Evolutionary conservation across 129 eudicot species (phyloP).

Genomic region (Pseudognaphalium luteoalbum): DNA sequence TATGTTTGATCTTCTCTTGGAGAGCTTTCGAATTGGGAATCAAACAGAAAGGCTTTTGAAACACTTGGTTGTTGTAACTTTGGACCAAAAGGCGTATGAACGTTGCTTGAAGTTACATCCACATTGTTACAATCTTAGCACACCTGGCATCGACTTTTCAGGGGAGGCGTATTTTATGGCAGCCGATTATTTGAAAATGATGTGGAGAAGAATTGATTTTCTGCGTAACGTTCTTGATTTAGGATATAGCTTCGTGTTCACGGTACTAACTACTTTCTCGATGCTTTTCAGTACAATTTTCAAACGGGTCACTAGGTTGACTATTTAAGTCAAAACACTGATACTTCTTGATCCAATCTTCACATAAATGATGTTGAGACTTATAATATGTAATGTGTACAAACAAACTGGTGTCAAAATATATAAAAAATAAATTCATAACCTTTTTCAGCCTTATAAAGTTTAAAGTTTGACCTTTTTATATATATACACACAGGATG

Average conservation of each 20-base stretch:
- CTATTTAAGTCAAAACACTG: not conserved
- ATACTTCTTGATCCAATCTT: not conserved
- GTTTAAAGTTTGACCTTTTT: not conserved
- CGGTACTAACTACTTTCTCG: conserved; percentile 9
- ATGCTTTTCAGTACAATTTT: not conserved
- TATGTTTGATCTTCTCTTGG: conserved; percentile 29
- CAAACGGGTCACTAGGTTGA: not conserved
- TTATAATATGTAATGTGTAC: not conserved
- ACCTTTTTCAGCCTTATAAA: not conserved
- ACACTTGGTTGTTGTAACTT: conserved; percentile 27
- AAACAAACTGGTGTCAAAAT: not conserved
- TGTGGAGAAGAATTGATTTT: conserved; percentile 31
- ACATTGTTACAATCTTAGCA: conserved; percentile 28
- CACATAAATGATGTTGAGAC: not conserved
- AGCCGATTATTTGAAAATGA: conserved; percentile 22
- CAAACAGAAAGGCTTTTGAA: conserved; percentile 19
- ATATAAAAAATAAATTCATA: not conserved
- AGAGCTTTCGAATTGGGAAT: conserved; percentile 27
- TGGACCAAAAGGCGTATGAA: conserved; percentile 30
- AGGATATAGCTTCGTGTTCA: conserved; percentile 33
- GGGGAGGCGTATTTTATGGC: conserved; percentile 30
- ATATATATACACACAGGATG: not conserved
- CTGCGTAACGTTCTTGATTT: conserved; percentile 15
- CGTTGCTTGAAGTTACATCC: conserved; percentile 29
- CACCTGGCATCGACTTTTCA: conserved; percentile 17